These are phyloP conservation scores for Saccharomycopsis guyanensis DNA, from an alignment of 805 yeast genomes.

Conservation along the genomic window DNA sequence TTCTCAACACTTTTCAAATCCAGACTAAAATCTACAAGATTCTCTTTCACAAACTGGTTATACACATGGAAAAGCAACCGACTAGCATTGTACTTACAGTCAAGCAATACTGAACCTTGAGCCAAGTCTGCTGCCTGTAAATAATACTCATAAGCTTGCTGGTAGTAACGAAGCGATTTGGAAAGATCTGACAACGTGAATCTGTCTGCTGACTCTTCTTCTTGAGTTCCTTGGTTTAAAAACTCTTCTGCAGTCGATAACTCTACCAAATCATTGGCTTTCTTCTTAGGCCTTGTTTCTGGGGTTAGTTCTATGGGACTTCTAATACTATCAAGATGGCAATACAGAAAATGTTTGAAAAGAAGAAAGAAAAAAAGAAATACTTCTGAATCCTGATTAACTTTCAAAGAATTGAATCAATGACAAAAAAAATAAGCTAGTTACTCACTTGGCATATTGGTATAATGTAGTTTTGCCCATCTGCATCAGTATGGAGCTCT, in stretches of 20 bases:
- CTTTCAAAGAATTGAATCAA: no score
- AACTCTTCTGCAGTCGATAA: slow-evolving; percentile 44
- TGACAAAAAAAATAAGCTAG: no score
- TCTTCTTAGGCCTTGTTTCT: slow-evolving; percentile 6
- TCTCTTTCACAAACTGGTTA: slow-evolving; percentile 40
- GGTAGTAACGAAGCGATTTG: slow-evolving; percentile 59
- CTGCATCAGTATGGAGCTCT: no score
- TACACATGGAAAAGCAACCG: slow-evolving; percentile 55
- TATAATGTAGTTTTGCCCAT: no score
- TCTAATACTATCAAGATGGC: no score
- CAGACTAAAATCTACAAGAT: slow-evolving; percentile 32
- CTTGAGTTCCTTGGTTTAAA: slow-evolving; percentile 48
- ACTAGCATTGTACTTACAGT: slow-evolving; percentile 51
- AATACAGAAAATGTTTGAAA: no score
- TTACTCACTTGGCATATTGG: no score
- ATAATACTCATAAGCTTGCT: slow-evolving; percentile 44
- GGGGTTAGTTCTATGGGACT: neutral
- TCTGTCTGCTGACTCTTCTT: slow-evolving; percentile 71
- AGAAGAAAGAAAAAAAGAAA: no score
- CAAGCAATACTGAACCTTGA: slow-evolving; percentile 27
- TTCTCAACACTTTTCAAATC: slow-evolving; percentile 29
- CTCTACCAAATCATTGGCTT: slow-evolving; percentile 9
- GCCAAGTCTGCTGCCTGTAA: slow-evolving; percentile 25
- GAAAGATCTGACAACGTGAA: slow-evolving; percentile 62
- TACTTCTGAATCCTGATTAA: no score